phyloP scores from a whole-genome alignment of 805 yeast genomes.

The Starmerella ratchasimensis region DNA sequence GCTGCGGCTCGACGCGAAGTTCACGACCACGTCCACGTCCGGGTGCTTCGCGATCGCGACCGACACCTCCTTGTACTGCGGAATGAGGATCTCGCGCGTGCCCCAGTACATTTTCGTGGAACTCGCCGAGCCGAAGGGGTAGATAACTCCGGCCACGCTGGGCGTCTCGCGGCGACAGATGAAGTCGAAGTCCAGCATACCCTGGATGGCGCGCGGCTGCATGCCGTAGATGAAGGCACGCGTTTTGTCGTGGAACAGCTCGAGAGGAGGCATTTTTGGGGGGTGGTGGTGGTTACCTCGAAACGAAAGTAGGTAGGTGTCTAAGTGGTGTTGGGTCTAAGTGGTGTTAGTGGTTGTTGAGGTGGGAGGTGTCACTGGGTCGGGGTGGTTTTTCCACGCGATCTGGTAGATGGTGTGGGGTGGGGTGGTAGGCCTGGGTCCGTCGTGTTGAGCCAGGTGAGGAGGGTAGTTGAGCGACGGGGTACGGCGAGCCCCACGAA shows the following conservation, averaged over 20 bases:
- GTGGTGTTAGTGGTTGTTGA: no score
- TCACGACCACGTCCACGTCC: constrained; percentile 36
- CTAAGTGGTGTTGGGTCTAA: no score
- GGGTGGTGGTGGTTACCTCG: not conserved
- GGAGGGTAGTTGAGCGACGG: no score
- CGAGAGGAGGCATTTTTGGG: constrained; percentile 13
- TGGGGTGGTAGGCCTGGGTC: no score
- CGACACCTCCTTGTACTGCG: constrained; percentile 33
- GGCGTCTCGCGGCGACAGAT: constrained; percentile 34
- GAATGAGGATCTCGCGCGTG: constrained; percentile 34
- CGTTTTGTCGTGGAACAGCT: constrained; percentile 32
- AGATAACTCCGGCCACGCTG: constrained; percentile 35
- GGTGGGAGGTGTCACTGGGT: no score
- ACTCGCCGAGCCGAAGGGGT: constrained; percentile 36
- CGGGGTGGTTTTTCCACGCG: no score
- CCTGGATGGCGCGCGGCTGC: constrained; percentile 37
- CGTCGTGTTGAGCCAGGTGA: no score
- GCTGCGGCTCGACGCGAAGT: constrained; percentile 36
- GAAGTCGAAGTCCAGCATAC: constrained; percentile 37
- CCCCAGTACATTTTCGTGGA: constrained; percentile 38
- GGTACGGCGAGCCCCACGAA: no score
- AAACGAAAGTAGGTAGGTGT: no score
- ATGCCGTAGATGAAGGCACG: constrained; percentile 35
- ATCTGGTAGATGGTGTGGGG: no score
- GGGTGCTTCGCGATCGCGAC: constrained; percentile 34